phyloP scores from a whole-genome alignment of 2,329 filamentous ascomycete genomes.

The Trichoderma simmonsii region DNA sequence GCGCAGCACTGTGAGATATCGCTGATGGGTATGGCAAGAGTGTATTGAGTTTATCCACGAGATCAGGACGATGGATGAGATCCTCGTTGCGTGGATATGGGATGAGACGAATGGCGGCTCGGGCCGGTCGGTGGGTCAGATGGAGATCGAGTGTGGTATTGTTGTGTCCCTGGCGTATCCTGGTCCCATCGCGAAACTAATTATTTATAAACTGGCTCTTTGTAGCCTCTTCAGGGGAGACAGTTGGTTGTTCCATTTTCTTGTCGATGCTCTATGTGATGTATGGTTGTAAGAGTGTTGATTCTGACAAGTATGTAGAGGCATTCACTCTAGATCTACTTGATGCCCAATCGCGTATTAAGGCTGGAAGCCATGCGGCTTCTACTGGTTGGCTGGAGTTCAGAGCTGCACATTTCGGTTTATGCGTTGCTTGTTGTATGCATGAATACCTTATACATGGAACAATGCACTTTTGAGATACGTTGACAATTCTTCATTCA shows the following conservation, averaged over 20 bases:
- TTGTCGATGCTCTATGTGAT: not conserved
- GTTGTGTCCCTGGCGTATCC: not conserved
- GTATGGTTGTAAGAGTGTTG: not conserved
- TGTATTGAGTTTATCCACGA: not conserved
- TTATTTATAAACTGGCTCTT: not conserved
- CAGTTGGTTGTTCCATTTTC: not conserved
- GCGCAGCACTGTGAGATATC: no score
- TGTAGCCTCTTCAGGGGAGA: not conserved
- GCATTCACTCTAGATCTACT: not conserved
- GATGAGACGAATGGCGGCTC: not conserved
- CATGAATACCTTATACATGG: not conserved
- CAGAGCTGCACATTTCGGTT: not conserved
- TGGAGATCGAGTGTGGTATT: not conserved
- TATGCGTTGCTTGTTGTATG: not conserved
- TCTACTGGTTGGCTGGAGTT: not conserved
- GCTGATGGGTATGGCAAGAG: no score
- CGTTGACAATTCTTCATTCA: not conserved
- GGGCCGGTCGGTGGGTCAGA: not conserved
- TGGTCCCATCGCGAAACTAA: not conserved
- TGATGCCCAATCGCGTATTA: not conserved
- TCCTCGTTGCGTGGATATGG: not conserved
- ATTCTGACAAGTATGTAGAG: not conserved
- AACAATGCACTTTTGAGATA: not conserved
- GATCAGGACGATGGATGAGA: not conserved
- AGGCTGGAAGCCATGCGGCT: not conserved